Percentiles rank a stretch among this genome's conserved stretches.
These are phyloP conservation scores for Lindgomyces ingoldianus DNA, from an alignment of 495 filamentous ascomycete species.

Conservation along the genomic window DNA sequence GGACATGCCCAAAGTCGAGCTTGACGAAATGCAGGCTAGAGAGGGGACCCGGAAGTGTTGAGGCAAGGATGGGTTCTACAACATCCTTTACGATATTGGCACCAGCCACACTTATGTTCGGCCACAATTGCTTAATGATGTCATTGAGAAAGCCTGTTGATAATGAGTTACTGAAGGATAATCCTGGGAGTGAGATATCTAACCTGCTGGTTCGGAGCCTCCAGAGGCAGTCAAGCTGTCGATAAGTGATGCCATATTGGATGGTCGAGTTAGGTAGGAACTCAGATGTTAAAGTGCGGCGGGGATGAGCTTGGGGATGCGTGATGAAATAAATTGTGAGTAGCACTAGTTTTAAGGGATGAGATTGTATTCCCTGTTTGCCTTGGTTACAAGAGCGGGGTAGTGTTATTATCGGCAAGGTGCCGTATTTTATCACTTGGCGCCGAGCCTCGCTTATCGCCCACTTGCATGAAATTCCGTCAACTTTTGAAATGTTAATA, in stretches of 20 bases:
- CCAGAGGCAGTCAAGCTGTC: slow-evolving; percentile 24
- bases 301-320: too few species aligned
- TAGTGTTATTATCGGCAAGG: too few species aligned
- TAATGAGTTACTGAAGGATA: slow-evolving; percentile 2
- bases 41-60: slow-evolving; percentile 46
- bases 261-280: neutral
- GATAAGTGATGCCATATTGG: slow-evolving; percentile 18
- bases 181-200: slow-evolving; percentile 1
- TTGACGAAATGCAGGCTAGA: slow-evolving; percentile 46
- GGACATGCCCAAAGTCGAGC: slow-evolving; percentile 46
- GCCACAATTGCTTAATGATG: slow-evolving; percentile 50
- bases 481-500: too few species aligned
- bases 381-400: too few species aligned
- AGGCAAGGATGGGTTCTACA: slow-evolving; percentile 48
- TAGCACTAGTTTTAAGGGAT: too few species aligned
- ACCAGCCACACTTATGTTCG: slow-evolving; percentile 47
- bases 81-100: slow-evolving; percentile 46
- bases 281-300: too few species aligned
- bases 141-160: slow-evolving; percentile 49
- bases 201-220: slow-evolving; percentile 21
- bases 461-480: too few species aligned
- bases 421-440: too few species aligned
- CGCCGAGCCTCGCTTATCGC: too few species aligned
- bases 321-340: too few species aligned
- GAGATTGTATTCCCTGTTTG: too few species aligned